Evolutionary conservation across 2,329 filamentous ascomycete species (phyloP).

Genomic region (Furcasterigmium furcatum): DNA sequence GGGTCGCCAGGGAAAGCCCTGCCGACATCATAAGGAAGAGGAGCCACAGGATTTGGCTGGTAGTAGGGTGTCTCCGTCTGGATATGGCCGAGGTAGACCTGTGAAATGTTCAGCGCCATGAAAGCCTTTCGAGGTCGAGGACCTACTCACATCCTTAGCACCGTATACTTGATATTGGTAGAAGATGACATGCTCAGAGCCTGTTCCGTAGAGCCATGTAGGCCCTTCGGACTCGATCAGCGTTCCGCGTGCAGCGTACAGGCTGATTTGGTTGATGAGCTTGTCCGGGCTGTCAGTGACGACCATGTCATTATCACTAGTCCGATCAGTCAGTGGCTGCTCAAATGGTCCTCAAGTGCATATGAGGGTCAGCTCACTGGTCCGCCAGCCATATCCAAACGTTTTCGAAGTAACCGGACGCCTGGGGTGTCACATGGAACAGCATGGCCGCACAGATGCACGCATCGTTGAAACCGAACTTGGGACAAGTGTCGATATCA

Average conservation of each 20-base stretch:
- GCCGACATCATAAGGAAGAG: slow-evolving; percentile 28
- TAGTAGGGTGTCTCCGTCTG: slow-evolving; percentile 40
- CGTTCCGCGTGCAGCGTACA: slow-evolving; percentile 28
- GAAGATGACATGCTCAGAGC: slow-evolving; percentile 43
- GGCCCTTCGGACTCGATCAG: slow-evolving; percentile 25
- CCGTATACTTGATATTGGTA: slow-evolving; percentile 45
- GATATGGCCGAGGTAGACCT: slow-evolving; percentile 38
- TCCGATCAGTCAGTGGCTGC: slow-evolving; percentile 42
- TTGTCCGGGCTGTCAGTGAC: slow-evolving; percentile 31
- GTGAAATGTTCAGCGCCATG: background rate
- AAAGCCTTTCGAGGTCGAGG: background rate
- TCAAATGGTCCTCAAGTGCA: too few relatives aligned
- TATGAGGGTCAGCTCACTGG: too few relatives aligned
- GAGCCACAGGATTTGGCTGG: slow-evolving; percentile 33
- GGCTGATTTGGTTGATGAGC: slow-evolving; percentile 18
- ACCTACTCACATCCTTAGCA: slow-evolving; percentile 31
- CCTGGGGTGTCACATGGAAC: slow-evolving; percentile 38
- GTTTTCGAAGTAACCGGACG: slow-evolving; percentile 48
- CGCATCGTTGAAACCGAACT: slow-evolving; percentile 43
- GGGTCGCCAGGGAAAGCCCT: slow-evolving; percentile 3
- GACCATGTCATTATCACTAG: slow-evolving; percentile 35
- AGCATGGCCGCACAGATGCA: slow-evolving; percentile 59
- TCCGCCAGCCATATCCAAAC: slow-evolving; percentile 68
- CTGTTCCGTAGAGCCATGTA: slow-evolving; percentile 34
- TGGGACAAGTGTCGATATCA: slow-evolving; percentile 56